Evolutionary conservation across 2,329 filamentous ascomycete genomes (phyloP), one percentile per base, ranked within the genome.

Genomic region (Microcyclospora pomicola): DNA sequence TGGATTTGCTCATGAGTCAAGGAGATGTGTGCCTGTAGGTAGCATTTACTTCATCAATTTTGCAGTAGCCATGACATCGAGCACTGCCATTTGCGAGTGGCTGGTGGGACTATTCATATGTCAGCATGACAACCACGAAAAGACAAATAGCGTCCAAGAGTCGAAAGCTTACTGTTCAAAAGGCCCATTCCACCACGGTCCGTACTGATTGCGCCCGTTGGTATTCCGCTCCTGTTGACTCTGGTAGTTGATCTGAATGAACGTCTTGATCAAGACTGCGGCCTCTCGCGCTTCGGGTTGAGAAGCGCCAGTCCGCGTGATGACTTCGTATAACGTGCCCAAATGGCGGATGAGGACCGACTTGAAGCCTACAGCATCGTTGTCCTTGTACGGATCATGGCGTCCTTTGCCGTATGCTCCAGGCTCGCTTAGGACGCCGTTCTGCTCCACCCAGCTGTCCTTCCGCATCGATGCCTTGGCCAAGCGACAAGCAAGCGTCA

Each of bases 131-230:
- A 24, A 24, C 19, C 19, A 24, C 7, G 19, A 24, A 7, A 24
- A 24, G 19, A 24, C 19, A 24, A 24, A 24, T 24, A 24, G 19
- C 19, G 19, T 24, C 19, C 5, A 24, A 4, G 19, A 24, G 4
- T 7, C 4, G 19, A 24, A 7, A 5, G 19, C 19, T 24, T 24
- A 24, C 19, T 24, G 19, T 27, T 51, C 52, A 29, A 49, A 49
- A 10, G 52, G 52, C 1, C 52, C 52, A 28, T 42, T 39, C 52
- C 52, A 55, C 52, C 52, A 55, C 10, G 52, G 52, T 9, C 52
- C 52, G 42, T 55, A 55, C 39, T 52, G 49, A 5, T 45, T 45
- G 14, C 42, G 50, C 1, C 51, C 49, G 30, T 55, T 52, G 10
- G 50, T 52, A 31, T 52, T 51, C 15, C 40, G 28, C 31, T 43